phyloP scores from a whole-genome alignment of 2,329 filamentous ascomycete genomes.

The Mycocentrospora acerina region DNA sequence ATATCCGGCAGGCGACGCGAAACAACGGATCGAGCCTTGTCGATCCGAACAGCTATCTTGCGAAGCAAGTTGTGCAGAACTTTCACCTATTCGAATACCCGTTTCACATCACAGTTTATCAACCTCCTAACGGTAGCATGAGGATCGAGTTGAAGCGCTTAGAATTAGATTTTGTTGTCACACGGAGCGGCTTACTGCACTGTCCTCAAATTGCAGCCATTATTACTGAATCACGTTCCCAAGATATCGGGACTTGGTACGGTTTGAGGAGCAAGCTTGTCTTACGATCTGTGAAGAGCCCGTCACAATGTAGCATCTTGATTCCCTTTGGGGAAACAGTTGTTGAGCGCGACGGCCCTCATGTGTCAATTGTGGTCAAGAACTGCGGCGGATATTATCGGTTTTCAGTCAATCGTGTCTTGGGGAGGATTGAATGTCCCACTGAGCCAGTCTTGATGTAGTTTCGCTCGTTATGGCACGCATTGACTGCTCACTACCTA shows the following conservation, averaged over 20 bases:
- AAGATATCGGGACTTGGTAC: conserved; percentile 62
- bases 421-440: conserved; percentile 60
- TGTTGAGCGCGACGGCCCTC: conserved; percentile 33
- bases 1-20: conserved; percentile 17
- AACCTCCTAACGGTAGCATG: conserved; percentile 42
- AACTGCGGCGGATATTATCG: conserved; percentile 47
- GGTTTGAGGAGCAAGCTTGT: conserved; percentile 62
- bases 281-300: conserved; percentile 44
- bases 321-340: conserved; percentile 50
- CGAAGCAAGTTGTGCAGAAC: conserved; percentile 43
- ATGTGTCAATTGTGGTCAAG: conserved; percentile 47
- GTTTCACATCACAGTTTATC: conserved; percentile 49
- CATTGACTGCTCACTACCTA: conserved; percentile 59
- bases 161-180: conserved; percentile 58
- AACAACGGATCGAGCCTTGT: conserved; percentile 45
- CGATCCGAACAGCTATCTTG: conserved; percentile 51
- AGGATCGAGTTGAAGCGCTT: conserved; percentile 55
- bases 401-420: conserved; percentile 56
- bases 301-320: conserved; percentile 27
- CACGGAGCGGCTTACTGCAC: conserved; percentile 44
- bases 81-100: conserved; percentile 55
- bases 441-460: conserved; percentile 58
- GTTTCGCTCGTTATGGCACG: conserved; percentile 61
- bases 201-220: conserved; percentile 54
- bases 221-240: conserved; percentile 52